phyloP scores from a whole-genome alignment of 1,284 basidiomycete genomes.

The Thelephora terrestris region DNA sequence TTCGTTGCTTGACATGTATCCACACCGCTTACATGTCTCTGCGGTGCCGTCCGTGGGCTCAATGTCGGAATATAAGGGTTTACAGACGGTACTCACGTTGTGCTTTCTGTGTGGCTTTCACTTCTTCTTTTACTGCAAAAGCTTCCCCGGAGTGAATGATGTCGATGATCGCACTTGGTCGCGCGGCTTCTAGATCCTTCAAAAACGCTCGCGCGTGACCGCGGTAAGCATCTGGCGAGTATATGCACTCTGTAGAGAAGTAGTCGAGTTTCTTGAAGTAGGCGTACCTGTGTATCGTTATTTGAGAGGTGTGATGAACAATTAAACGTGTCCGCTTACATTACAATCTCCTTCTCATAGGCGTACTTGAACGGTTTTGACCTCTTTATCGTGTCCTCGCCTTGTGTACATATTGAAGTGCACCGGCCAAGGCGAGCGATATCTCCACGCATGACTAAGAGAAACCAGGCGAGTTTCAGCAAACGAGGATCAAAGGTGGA shows the following conservation, averaged over 20 bases:
- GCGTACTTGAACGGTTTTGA: constrained; percentile 99
- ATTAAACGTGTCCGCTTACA: constrained; percentile 47
- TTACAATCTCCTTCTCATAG: constrained; percentile 99
- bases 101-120: constrained; percentile 65
- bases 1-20: constrained; percentile 88
- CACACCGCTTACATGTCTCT: constrained; percentile 87
- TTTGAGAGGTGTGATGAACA: background rate
- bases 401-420: constrained; percentile 88
- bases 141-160: constrained; percentile 95
- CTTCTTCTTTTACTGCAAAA: constrained; percentile 71
- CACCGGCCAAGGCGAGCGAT: constrained; percentile 91
- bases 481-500: background rate
- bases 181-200: constrained; percentile 90
- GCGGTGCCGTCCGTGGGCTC: constrained; percentile 5
- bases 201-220: constrained; percentile 92
- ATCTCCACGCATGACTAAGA: constrained; percentile 89
- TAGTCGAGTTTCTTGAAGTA: constrained; percentile 99
- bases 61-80: background rate
- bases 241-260: constrained; percentile 99
- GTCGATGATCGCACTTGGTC: constrained; percentile 93
- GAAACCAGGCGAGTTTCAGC: constrained; percentile 10
- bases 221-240: constrained; percentile 96
- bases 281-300: constrained; percentile 64
- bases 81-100: constrained; percentile 49
- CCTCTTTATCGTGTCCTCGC: constrained; percentile 90